Evolutionary conservation across 148 eudicot species (phyloP).

Genomic region (Amaranthus palmeri): DNA sequence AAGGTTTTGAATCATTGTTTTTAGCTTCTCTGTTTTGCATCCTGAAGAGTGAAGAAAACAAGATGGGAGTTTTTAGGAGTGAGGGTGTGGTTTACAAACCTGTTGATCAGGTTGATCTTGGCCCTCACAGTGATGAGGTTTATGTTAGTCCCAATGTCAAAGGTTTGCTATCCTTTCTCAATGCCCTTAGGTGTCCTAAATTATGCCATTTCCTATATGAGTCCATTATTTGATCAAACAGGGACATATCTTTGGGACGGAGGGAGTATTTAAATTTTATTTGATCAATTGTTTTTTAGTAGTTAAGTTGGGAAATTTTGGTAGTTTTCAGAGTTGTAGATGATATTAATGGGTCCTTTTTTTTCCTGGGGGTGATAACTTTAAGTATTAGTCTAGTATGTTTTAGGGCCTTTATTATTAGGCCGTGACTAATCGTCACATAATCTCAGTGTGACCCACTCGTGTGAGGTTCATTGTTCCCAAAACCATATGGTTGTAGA

Average conservation of each 20-base stretch:
- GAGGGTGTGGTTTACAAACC: slow-evolving; percentile 55
- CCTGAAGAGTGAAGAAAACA: neutral
- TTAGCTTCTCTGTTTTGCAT: neutral
- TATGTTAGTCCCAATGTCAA: slow-evolving; percentile 61
- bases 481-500: no score
- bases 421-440: no score
- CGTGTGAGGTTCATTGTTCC: no score
- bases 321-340: neutral
- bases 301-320: neutral
- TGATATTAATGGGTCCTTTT: no score
- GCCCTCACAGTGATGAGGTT: slow-evolving; percentile 46
- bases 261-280: neutral
- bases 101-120: slow-evolving; percentile 50
- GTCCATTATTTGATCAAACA: no score
- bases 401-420: no score
- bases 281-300: neutral
- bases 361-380: no score
- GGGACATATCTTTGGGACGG: no score
- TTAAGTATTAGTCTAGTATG: no score
- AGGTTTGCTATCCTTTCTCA: slow-evolving; percentile 29
- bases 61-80: slow-evolving; percentile 29
- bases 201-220: no score
- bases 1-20: neutral
- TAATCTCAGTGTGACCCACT: no score
- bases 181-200: neutral